Conservation (phyloP, 441 rosid genomes). For the Brassica hybrid region DNA sequence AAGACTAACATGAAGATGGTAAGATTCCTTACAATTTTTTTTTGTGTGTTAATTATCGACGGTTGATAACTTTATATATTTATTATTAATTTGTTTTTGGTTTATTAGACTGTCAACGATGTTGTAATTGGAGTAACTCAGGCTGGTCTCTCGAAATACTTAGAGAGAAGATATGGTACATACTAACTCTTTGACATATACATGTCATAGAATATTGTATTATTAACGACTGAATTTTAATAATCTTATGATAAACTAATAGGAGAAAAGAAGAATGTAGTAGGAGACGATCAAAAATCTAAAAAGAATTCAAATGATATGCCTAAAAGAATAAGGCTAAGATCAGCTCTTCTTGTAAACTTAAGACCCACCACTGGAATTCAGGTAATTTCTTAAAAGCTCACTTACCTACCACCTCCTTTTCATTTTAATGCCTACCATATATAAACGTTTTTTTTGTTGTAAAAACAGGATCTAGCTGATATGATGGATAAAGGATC, state of each 20-base stretch:
- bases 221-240: too few relatives aligned
- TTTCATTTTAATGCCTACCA: background rate
- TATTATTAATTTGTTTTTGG: background rate
- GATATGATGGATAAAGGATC: conserved; percentile 63
- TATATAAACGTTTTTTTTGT: background rate
- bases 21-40: background rate
- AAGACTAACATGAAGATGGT: conserved; percentile 49
- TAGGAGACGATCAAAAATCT: conserved; percentile 28
- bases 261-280: conserved; percentile 34
- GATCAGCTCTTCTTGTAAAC: conserved; percentile 65
- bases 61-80: background rate
- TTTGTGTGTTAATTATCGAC: too few relatives aligned
- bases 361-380: conserved; percentile 71
- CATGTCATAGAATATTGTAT: too few relatives aligned
- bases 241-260: background rate
- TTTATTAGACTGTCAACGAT: conserved; percentile 73
- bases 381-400: conserved; percentile 48
- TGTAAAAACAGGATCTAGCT: conserved; percentile 52
- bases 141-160: conserved; percentile 69
- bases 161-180: conserved; percentile 59
- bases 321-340: conserved; percentile 55
- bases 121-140: conserved; percentile 72
- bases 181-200: background rate
- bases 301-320: conserved; percentile 26
- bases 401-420: background rate